Percentiles rank a stretch among this genome's conserved stretches.
Conservation (phyloP, 1,139 yeast genomes). For the Hyphopichia pseudoburtonii region DNA sequence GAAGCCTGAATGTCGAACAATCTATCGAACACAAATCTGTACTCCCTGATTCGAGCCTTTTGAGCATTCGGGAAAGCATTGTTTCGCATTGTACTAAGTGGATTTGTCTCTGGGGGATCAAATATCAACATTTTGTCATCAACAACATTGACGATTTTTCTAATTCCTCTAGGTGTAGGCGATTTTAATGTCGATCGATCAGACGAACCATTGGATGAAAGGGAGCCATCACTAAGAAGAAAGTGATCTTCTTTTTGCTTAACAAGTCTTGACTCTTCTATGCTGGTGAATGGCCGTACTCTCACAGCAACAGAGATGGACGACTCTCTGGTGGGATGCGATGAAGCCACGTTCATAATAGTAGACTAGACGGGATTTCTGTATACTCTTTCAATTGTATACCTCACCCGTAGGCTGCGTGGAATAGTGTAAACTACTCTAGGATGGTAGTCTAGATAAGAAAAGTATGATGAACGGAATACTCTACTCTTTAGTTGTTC, state of each 20-base stretch:
- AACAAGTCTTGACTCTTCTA: conserved; percentile 51
- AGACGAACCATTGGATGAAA: conserved; percentile 19
- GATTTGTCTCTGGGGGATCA: conserved; percentile 82
- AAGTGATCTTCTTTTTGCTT: conserved; percentile 32
- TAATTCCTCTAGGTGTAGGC: conserved; percentile 50
- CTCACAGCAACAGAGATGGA: conserved; percentile 79
- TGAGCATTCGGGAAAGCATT: conserved; percentile 50
- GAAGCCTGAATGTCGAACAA: conserved; percentile 65
- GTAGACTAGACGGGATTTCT: no score
- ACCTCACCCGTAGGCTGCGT: no score
- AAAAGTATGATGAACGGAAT: no score
- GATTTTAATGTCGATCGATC: conserved; percentile 13
- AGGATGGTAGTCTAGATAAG: not conserved
- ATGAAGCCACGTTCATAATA: conserved; percentile 4
- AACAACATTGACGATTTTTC: conserved; percentile 77
- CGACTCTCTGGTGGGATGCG: conserved; percentile 43
- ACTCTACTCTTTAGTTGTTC: no score
- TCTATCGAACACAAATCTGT: conserved; percentile 78
- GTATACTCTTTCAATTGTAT: no score
- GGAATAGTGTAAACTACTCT: no score
- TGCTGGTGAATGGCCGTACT: conserved; percentile 76
- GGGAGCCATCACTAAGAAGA: conserved; percentile 61
- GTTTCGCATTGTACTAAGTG: conserved; percentile 59
- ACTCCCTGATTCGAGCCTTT: conserved; percentile 64
- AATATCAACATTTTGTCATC: conserved; percentile 88